Evolutionary conservation across 73 alveolate genomes (phyloP).

Genomic region (Stentor coeruleus): DNA sequence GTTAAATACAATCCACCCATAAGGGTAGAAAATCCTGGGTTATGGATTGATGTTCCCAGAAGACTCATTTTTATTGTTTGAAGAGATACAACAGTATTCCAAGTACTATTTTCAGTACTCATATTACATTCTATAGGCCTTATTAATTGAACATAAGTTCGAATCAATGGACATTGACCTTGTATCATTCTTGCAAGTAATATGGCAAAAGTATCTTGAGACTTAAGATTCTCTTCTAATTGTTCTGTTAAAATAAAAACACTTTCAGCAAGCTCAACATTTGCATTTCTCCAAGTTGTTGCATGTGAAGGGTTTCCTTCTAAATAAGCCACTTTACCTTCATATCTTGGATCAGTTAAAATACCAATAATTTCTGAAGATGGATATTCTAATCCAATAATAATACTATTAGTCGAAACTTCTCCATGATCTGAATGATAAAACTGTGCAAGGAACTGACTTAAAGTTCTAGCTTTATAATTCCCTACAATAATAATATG

Average conservation of each 20-base stretch:
- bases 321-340: not conserved
- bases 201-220: not conserved
- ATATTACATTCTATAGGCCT: not conserved
- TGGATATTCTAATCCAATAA: slow-evolving; percentile 15
- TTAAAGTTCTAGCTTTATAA: not conserved
- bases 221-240: not conserved
- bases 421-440: slow-evolving; percentile 24
- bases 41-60: slow-evolving; percentile 16
- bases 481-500: slow-evolving; percentile 26
- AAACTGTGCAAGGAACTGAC: not conserved
- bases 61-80: not conserved
- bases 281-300: slow-evolving; percentile 8
- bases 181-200: slow-evolving; percentile 21
- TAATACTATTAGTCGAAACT: not conserved
- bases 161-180: not conserved
- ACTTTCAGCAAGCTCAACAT: slow-evolving; percentile 16
- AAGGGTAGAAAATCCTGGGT: slow-evolving; percentile 18
- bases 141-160: not conserved
- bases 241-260: slow-evolving; percentile 18
- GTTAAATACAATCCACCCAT: slow-evolving; percentile 19
- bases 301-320: slow-evolving; percentile 28
- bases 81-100: not conserved
- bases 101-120: not conserved
- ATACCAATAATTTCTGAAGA: slow-evolving; percentile 13
- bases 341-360: slow-evolving; percentile 25